Conservation (phyloP, 371 early-diverging fungal genomes). For the Mortierella sp. region DNA sequence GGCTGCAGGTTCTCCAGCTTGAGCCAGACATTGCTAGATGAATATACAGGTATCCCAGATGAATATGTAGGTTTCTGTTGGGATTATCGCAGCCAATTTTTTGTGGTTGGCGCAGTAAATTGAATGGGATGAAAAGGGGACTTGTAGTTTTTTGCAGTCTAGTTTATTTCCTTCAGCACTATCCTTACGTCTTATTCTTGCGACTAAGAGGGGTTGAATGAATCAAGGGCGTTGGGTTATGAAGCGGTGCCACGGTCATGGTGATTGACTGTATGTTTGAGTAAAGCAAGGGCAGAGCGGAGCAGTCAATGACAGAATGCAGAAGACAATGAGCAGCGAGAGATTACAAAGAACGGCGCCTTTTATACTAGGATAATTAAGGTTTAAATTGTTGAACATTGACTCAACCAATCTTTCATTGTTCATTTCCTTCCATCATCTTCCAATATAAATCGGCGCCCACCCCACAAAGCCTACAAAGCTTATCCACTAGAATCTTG, state of each 20-base stretch:
- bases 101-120: no score
- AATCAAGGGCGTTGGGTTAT: conserved; percentile 60
- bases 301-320: not conserved
- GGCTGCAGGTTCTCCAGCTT: conserved; percentile 83
- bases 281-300: no score
- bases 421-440: conserved; percentile 3
- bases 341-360: not conserved
- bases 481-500: no score
- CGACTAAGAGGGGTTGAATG: conserved; percentile 60
- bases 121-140: no score
- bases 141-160: no score
- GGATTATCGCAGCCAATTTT: no score
- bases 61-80: no score
- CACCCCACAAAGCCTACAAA: no score
- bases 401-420: not conserved
- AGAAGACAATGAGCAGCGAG: not conserved
- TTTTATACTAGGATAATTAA: no score
- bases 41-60: not conserved
- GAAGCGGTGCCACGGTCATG: conserved; percentile 53
- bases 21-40: conserved; percentile 71
- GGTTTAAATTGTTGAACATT: not conserved
- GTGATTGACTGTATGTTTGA: no score
- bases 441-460: conserved; percentile 1
- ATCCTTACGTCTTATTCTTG: conserved; percentile 55
- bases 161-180: no score